phyloP scores from a whole-genome alignment of 257 asterid genomes.

The Solanum pimpinellifolium region DNA sequence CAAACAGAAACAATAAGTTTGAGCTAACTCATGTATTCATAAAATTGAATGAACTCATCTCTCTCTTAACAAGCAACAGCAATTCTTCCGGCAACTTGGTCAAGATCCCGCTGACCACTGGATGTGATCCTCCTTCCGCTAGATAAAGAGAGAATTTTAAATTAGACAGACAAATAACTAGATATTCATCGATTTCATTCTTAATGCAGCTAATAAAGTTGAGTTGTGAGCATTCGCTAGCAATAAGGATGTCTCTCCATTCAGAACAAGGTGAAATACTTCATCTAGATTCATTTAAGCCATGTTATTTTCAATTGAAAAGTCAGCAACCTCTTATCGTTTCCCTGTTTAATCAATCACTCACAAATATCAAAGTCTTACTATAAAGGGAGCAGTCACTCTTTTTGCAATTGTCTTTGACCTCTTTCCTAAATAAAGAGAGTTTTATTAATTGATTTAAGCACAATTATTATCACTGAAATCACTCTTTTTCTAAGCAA shows the following conservation, averaged over 20 bases:
- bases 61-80: neutral
- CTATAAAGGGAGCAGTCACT: neutral
- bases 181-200: neutral
- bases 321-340: neutral
- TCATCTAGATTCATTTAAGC: neutral
- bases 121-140: conserved; percentile 85
- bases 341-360: neutral
- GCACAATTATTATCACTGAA: neutral
- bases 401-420: neutral
- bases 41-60: neutral
- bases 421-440: neutral
- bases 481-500: neutral
- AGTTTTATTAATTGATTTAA: neutral
- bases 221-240: neutral
- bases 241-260: neutral
- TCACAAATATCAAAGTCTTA: neutral
- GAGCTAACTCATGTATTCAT: neutral
- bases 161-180: neutral
- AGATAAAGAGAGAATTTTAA: neutral
- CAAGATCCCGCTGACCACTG: conserved; percentile 70
- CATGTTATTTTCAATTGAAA: neutral
- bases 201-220: neutral
- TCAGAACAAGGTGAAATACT: neutral
- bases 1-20: neutral
- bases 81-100: neutral